Conservation (phyloP, 2,329 filamentous ascomycete species). For the Aspergillus texensis region DNA sequence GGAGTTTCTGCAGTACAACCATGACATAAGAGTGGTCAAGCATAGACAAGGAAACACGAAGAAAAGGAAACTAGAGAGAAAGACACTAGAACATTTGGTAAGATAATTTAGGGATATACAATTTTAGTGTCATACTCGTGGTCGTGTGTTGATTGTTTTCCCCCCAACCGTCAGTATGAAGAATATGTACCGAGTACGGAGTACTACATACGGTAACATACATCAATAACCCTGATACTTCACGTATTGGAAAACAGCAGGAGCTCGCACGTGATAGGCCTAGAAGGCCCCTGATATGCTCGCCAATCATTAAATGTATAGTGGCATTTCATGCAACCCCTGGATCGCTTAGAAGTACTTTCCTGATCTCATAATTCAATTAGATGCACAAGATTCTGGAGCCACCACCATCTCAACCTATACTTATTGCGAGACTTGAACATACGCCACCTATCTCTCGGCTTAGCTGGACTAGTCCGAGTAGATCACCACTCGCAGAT, state of each 20-base stretch:
- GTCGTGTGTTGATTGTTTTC: background rate
- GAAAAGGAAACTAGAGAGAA: background rate
- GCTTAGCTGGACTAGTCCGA: background rate
- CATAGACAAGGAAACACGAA: background rate
- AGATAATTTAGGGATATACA: background rate
- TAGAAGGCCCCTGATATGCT: background rate
- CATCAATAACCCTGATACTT: background rate
- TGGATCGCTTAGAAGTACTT: background rate
- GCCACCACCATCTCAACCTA: background rate
- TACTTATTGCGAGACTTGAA: background rate
- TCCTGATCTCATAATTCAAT: background rate
- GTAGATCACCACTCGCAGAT: background rate
- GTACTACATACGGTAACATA: background rate
- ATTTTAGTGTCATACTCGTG: background rate
- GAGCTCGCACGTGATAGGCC: background rate
- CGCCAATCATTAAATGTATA: background rate
- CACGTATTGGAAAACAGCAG: background rate
- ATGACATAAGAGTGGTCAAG: background rate
- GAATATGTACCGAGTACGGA: background rate
- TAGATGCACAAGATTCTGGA: background rate
- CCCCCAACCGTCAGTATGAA: background rate
- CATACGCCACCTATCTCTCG: background rate
- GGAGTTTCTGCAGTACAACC: conserved; percentile 14
- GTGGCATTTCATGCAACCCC: background rate
- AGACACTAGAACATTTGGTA: background rate